Conservation (phyloP, 441 rosid genomes). For the Erysimum cheiri region DNA sequence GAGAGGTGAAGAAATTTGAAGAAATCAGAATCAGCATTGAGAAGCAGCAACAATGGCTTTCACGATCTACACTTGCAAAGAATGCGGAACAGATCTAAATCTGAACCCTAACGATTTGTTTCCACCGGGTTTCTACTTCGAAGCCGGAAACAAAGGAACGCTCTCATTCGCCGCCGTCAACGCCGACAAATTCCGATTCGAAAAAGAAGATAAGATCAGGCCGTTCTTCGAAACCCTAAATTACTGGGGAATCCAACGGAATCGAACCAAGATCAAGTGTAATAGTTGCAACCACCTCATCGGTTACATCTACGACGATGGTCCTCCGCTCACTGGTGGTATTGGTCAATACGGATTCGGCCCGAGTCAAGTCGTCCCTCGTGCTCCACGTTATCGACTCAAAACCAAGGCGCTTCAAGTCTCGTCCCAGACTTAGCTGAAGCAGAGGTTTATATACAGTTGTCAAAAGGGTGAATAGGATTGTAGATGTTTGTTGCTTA, state of each 20-base stretch:
- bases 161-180: conserved; percentile 76
- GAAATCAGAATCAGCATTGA: conserved; percentile 4
- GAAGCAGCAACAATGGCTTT: conserved; percentile 55
- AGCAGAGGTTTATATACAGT: conserved; percentile 6
- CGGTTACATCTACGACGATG: conserved; percentile 88
- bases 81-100: conserved; percentile 76
- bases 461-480: conserved; percentile 1
- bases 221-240: conserved; percentile 86
- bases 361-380: conserved; percentile 87
- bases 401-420: conserved; percentile 73
- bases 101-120: conserved; percentile 60
- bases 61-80: conserved; percentile 71
- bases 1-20: conserved; percentile 1
- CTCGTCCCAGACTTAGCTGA: conserved; percentile 57
- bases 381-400: conserved; percentile 81
- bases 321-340: conserved; percentile 74
- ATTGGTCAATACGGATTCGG: conserved; percentile 83
- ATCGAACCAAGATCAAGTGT: conserved; percentile 78
- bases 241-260: conserved; percentile 91
- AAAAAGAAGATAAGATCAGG: conserved; percentile 81
- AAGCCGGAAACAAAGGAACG: conserved; percentile 91
- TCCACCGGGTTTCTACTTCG: conserved; percentile 84
- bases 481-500: neutral
- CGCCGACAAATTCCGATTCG: conserved; percentile 69
- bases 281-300: conserved; percentile 61